A percentile compares a stretch with the other conserved stretches of the same genome.
phyloP scores from a whole-genome alignment of 306 rosid species.

The Cicer cuneatum region DNA sequence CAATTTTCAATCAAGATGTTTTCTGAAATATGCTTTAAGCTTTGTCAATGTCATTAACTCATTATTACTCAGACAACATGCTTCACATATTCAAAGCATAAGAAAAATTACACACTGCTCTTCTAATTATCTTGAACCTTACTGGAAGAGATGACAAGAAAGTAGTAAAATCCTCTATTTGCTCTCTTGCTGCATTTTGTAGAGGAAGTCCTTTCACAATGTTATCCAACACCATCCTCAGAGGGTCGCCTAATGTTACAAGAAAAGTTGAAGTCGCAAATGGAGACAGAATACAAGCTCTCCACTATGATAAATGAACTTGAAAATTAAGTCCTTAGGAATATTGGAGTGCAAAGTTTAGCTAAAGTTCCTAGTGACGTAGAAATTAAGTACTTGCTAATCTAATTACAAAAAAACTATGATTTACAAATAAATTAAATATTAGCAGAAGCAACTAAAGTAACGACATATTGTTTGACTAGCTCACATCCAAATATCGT shows the following conservation, averaged over 20 bases:
- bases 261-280: slow-evolving; percentile 46
- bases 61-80: slow-evolving; percentile 15
- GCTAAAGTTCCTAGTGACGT: slow-evolving; percentile 7
- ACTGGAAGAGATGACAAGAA: slow-evolving; percentile 70
- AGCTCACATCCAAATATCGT: not conserved
- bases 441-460: not conserved
- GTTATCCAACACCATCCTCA: slow-evolving; percentile 55
- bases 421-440: not conserved
- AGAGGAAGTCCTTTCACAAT: slow-evolving; percentile 64
- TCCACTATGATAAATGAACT: slow-evolving; percentile 11
- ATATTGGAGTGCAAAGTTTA: slow-evolving; percentile 9
- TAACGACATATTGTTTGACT: not conserved
- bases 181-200: slow-evolving; percentile 57
- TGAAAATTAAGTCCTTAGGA: slow-evolving; percentile 20
- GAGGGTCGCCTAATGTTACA: slow-evolving; percentile 59
- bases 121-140: slow-evolving; percentile 44
- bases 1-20: slow-evolving; percentile 33
- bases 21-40: slow-evolving; percentile 26
- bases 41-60: slow-evolving; percentile 23
- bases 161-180: slow-evolving; percentile 60
- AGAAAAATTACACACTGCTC: slow-evolving; percentile 29
- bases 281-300: slow-evolving; percentile 4
- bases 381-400: slow-evolving; percentile 22
- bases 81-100: slow-evolving; percentile 29
- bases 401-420: slow-evolving; percentile 6